These are phyloP conservation scores for Kappamyces sp. DNA, from an alignment of 192 early-diverging fungal genomes.

Conservation along the genomic window DNA sequence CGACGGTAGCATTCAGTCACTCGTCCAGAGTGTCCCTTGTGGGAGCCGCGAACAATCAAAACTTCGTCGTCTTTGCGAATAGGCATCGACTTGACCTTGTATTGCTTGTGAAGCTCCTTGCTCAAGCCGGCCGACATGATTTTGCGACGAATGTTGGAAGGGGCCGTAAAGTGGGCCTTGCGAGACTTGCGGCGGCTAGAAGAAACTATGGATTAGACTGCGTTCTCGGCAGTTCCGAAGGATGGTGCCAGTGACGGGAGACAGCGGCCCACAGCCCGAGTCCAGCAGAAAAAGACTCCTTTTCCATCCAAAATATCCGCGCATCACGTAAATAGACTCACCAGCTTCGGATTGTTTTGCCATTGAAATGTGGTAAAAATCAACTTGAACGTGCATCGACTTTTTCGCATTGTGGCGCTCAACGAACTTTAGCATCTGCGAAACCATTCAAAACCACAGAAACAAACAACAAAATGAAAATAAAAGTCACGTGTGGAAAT, in stretches of 20 bases:
- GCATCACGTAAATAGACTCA: not conserved
- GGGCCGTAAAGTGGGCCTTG: constrained; percentile 98
- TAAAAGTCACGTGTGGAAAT: no score
- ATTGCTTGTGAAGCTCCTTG: constrained; percentile 97
- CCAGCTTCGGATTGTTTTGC: not conserved
- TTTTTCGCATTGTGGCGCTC: not conserved
- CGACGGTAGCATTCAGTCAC: constrained; percentile 95
- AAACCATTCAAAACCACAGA: no score
- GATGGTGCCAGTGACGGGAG: no score
- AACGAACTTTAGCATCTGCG: no score
- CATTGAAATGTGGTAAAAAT: not conserved
- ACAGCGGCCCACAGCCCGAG: no score
- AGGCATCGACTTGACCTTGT: constrained; percentile 92
- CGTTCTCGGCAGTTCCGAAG: not conserved
- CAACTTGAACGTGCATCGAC: no score
- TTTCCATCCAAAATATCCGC: no score
- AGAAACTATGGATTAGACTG: constrained; percentile 18
- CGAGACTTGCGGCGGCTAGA: constrained; percentile 43
- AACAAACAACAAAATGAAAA: no score
- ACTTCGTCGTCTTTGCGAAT: constrained; percentile 98
- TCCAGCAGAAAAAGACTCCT: no score
- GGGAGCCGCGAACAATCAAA: constrained; percentile 83
- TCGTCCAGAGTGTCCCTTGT: constrained; percentile 98
- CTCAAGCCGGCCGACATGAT: constrained; percentile 95
- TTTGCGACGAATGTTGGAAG: constrained; percentile 86